These are phyloP conservation scores for Ceratobasidium sp. DNA, from an alignment of 1,284 basidiomycete genomes.

Conservation along the genomic window DNA sequence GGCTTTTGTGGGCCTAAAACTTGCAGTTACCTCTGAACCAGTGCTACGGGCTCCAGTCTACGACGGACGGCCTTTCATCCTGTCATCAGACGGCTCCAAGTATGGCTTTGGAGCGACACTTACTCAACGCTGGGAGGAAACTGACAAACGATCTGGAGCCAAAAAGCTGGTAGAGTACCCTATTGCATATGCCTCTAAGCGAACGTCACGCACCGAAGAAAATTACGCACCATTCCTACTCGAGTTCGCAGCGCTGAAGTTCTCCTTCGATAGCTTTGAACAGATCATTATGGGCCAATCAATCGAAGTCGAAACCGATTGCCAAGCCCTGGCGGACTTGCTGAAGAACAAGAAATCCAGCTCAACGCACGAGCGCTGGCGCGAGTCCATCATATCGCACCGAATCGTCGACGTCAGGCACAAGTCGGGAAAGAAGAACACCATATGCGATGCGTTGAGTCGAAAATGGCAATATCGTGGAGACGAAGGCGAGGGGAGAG, in stretches of 20 bases:
- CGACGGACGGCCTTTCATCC: conserved; percentile 49
- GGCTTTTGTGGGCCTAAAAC: conserved; percentile 49
- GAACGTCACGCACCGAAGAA: conserved; percentile 42
- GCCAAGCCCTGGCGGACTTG: conserved; percentile 41
- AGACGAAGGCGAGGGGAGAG: conserved; percentile 47
- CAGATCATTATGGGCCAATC: conserved; percentile 35
- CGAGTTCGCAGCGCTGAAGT: conserved; percentile 44
- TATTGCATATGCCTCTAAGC: conserved; percentile 41
- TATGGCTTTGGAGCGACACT: conserved; percentile 51
- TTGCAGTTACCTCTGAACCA: conserved; percentile 48
- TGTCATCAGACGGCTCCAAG: conserved; percentile 52
- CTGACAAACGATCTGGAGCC: neutral
- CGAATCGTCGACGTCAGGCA: conserved; percentile 38
- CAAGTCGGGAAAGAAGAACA: conserved; percentile 38
- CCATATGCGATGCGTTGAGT: conserved; percentile 47
- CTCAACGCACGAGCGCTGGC: conserved; percentile 37
- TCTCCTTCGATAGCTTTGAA: conserved; percentile 41
- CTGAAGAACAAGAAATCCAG: conserved; percentile 33
- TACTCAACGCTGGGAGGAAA: conserved; percentile 44
- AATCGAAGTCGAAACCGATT: conserved; percentile 45
- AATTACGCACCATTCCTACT: conserved; percentile 42
- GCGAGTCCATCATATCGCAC: conserved; percentile 32
- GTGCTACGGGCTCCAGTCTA: conserved; percentile 48
- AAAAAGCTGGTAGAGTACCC: conserved; percentile 28
- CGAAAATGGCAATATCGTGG: conserved; percentile 49